phyloP scores from a whole-genome alignment of 495 filamentous ascomycete species.

The Trichoderma erinaceum region DNA sequence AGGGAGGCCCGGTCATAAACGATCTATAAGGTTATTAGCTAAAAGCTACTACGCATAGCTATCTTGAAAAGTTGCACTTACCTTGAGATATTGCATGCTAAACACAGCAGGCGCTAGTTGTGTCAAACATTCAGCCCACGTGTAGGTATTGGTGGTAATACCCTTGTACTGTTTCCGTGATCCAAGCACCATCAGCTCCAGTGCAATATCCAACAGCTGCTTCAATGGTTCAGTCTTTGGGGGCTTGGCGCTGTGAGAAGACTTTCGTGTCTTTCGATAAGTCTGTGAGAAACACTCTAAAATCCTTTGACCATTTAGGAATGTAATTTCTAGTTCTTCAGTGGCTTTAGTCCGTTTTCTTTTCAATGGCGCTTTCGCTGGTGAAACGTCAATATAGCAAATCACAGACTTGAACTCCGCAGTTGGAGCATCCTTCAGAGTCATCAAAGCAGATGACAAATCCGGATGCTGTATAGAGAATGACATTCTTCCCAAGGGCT shows the following conservation, averaged over 20 bases:
- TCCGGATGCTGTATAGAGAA: constrained; percentile 13
- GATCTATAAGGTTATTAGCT: neutral
- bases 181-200: neutral
- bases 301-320: neutral
- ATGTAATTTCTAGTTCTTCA: too few species aligned
- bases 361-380: neutral
- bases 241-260: neutral
- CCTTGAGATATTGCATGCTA: constrained; percentile 5
- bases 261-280: neutral
- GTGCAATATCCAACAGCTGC: neutral
- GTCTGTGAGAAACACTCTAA: neutral
- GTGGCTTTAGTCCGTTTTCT: neutral
- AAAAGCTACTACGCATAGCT: neutral
- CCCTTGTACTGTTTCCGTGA: neutral
- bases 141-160: neutral
- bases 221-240: neutral
- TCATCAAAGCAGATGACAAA: neutral
- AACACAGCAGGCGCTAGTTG: neutral
- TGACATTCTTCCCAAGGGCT: neutral
- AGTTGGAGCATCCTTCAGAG: neutral
- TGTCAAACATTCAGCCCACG: neutral
- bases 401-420: constrained; percentile 3
- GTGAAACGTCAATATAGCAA: neutral
- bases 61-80: neutral
- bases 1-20: neutral